Conservation (phyloP, 2,329 filamentous ascomycete genomes). For the Monosporascus sp. region DNA sequence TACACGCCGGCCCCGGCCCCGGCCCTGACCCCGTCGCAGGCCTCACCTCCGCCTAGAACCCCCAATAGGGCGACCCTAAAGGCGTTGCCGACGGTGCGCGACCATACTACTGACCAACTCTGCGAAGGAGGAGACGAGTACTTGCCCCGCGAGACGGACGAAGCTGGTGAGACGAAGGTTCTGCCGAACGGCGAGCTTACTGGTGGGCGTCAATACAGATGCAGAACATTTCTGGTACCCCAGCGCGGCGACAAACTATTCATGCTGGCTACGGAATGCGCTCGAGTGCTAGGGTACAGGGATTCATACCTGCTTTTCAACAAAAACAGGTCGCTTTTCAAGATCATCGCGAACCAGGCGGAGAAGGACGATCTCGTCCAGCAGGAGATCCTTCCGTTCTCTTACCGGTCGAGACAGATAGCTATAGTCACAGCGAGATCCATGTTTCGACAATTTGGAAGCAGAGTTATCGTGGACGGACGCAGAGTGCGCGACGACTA, state of each 20-base stretch:
- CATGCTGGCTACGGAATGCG: conserved; percentile 97
- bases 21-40: conserved; percentile 37
- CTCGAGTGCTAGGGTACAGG: conserved; percentile 84
- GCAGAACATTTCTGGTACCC: conserved; percentile 88
- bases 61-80: conserved; percentile 83
- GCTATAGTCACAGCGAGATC: conserved; percentile 95
- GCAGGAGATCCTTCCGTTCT: conserved; percentile 94
- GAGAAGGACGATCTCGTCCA: conserved; percentile 96
- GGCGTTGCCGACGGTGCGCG: conserved; percentile 88
- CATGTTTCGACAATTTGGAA: conserved; percentile 98
- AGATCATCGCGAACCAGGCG: conserved; percentile 92
- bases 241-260: conserved; percentile 90
- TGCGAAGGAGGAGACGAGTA: conserved; percentile 89
- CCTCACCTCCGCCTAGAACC: conserved; percentile 67
- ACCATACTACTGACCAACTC: conserved; percentile 95
- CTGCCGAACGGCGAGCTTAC: conserved; percentile 74
- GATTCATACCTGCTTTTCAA: conserved; percentile 99
- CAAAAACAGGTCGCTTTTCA: conserved; percentile 93
- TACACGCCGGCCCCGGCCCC: conserved; percentile 31
- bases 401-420: conserved; percentile 96
- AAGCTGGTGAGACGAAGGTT: conserved; percentile 92
- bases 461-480: conserved; percentile 84
- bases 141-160: conserved; percentile 85
- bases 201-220: conserved; percentile 82
- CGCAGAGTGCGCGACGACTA: conserved; percentile 94